phyloP scores from a whole-genome alignment of 257 asterid species.

The Przewalskia tangutica region DNA sequence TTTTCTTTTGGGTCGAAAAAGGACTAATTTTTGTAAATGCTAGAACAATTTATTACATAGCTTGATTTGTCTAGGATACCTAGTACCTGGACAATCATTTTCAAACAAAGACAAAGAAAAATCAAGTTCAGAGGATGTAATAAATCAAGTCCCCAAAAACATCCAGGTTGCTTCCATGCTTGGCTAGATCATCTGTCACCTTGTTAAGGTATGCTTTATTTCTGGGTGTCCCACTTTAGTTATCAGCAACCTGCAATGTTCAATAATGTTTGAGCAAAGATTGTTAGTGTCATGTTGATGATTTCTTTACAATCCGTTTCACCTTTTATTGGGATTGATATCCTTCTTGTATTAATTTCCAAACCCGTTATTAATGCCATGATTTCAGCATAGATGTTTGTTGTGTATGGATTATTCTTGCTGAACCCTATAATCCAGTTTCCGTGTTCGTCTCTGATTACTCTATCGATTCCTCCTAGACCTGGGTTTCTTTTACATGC shows the following conservation, averaged over 20 bases:
- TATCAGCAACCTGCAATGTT: background rate
- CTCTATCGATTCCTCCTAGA: background rate
- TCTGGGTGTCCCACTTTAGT: background rate
- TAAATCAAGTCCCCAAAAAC: background rate
- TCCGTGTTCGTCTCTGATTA: background rate
- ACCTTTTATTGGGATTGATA: background rate
- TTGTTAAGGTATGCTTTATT: background rate
- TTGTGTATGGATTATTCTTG: background rate
- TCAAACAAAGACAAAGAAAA: background rate
- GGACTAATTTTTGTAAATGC: background rate
- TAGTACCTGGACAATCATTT: background rate
- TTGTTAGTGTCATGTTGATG: background rate
- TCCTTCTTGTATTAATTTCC: background rate
- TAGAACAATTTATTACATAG: background rate
- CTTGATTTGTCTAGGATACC: background rate
- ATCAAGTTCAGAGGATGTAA: background rate
- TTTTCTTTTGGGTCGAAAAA: background rate
- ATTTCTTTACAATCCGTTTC: background rate
- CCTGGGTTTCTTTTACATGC: background rate
- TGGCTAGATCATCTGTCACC: background rate
- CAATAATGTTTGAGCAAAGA: background rate
- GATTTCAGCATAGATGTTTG: background rate
- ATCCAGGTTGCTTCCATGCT: background rate
- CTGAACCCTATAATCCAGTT: background rate
- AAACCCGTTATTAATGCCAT: background rate